phyloP scores from a whole-genome alignment of 352 stramenopile genomes.

The Pythium oligandrum region DNA sequence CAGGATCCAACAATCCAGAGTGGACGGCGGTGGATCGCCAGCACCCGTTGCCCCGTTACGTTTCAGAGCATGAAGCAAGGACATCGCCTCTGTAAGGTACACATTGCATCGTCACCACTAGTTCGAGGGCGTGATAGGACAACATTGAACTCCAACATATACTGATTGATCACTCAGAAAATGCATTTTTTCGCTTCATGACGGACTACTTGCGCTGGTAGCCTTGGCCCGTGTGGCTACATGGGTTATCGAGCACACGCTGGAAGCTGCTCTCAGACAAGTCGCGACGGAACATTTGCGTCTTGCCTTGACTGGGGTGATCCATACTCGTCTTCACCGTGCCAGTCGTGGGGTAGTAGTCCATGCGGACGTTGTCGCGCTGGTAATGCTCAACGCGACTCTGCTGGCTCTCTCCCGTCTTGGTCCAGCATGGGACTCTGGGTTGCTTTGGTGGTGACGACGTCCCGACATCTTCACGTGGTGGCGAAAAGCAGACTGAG shows the following conservation, averaged over 20 bases:
- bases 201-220: conserved; percentile 11
- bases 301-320: conserved; percentile 20
- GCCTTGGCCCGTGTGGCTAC: conserved; percentile 17
- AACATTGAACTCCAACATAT: no score
- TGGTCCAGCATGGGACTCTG: conserved; percentile 19
- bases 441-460: conserved; percentile 15
- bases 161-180: no score
- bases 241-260: conserved; percentile 20
- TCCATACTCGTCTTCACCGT: conserved; percentile 21
- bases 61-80: no score
- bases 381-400: conserved; percentile 22
- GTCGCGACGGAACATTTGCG: conserved; percentile 21
- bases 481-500: no score
- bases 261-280: conserved; percentile 16
- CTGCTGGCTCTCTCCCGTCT: conserved; percentile 17
- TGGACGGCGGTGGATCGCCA: no score
- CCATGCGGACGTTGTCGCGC: conserved; percentile 21
- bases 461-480: no score
- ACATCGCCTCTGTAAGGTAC: no score
- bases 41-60: no score
- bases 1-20: no score
- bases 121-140: background rate
- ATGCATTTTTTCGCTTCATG: background rate
- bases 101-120: background rate
- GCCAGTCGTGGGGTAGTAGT: conserved; percentile 23